A percentile compares a stretch with the other conserved stretches of the same genome.
Conservation (phyloP, 2,329 filamentous ascomycete genomes). For the Botryotinia convoluta region DNA sequence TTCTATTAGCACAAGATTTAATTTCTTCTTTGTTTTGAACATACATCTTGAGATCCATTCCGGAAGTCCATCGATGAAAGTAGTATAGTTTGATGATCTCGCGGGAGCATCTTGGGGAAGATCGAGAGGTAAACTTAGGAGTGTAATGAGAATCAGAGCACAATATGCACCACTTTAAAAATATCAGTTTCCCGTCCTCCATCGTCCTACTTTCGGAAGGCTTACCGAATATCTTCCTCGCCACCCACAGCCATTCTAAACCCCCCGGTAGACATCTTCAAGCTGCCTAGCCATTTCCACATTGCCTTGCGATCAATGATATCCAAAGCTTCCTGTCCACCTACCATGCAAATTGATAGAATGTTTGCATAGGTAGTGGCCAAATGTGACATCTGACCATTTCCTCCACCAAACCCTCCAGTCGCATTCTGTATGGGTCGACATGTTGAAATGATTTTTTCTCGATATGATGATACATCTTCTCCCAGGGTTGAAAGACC, state of each 20-base stretch:
- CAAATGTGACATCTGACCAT: slow-evolving; percentile 84
- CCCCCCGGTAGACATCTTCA: slow-evolving; percentile 87
- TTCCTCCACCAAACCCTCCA: slow-evolving; percentile 92
- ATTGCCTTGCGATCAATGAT: slow-evolving; percentile 78
- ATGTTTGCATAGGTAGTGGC: slow-evolving; percentile 85
- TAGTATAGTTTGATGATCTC: slow-evolving; percentile 57
- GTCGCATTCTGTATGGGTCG: slow-evolving; percentile 75
- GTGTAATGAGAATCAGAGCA: slow-evolving; percentile 76
- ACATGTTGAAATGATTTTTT: slow-evolving; percentile 71
- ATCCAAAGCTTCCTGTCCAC: slow-evolving; percentile 69
- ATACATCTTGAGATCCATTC: slow-evolving; percentile 79
- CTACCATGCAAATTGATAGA: slow-evolving; percentile 74
- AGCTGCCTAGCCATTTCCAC: slow-evolving; percentile 84
- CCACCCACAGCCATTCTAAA: slow-evolving; percentile 84
- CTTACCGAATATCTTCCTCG: slow-evolving; percentile 86
- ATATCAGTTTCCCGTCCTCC: slow-evolving; percentile 25
- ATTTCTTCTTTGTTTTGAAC: slow-evolving; percentile 38
- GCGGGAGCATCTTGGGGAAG: slow-evolving; percentile 72
- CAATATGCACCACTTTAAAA: slow-evolving; percentile 79
- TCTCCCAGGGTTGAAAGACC: slow-evolving; percentile 74
- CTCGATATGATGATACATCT: slow-evolving; percentile 63
- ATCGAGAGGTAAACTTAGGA: slow-evolving; percentile 79
- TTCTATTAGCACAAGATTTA: slow-evolving; percentile 10
- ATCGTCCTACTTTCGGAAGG: slow-evolving; percentile 21
- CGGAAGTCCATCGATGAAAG: slow-evolving; percentile 69